Conservation (phyloP, 2,329 filamentous ascomycete genomes). For the Apiospora pterosperma region DNA sequence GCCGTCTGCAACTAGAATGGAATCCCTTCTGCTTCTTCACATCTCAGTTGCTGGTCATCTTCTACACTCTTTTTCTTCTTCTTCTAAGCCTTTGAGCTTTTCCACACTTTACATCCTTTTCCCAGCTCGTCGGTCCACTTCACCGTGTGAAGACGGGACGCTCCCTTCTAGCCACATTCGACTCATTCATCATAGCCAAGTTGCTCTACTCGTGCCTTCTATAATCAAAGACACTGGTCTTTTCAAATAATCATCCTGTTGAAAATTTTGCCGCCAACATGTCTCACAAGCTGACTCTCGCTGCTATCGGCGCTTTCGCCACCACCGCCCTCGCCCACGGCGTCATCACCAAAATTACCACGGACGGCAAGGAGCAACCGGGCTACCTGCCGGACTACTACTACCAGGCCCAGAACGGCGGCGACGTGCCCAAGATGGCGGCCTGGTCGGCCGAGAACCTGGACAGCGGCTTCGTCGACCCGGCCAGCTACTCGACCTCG, state of each 20-base stretch:
- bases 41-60: neutral
- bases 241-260: neutral
- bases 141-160: slow-evolving; percentile 12
- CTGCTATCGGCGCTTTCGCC: slow-evolving; percentile 22
- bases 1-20: neutral
- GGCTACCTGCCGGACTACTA: slow-evolving; percentile 30
- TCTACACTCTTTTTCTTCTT: neutral
- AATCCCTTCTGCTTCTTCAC: neutral
- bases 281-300: slow-evolving; percentile 15
- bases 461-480: slow-evolving; percentile 49
- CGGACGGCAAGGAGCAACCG: slow-evolving; percentile 34
- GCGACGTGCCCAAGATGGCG: slow-evolving; percentile 19
- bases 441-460: slow-evolving; percentile 30
- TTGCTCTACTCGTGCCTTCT: neutral
- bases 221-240: neutral
- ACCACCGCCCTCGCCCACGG: slow-evolving; percentile 34
- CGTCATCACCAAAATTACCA: slow-evolving; percentile 45
- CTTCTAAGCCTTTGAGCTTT: neutral
- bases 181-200: neutral
- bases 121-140: slow-evolving; percentile 7
- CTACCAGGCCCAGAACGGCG: slow-evolving; percentile 27
- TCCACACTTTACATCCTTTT: slow-evolving; percentile 6
- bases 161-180: neutral
- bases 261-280: neutral
- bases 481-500: slow-evolving; percentile 31